These are phyloP conservation scores for Trichoderma citrinoviride DNA, from an alignment of 2,329 filamentous ascomycete species.

Conservation along the genomic window DNA sequence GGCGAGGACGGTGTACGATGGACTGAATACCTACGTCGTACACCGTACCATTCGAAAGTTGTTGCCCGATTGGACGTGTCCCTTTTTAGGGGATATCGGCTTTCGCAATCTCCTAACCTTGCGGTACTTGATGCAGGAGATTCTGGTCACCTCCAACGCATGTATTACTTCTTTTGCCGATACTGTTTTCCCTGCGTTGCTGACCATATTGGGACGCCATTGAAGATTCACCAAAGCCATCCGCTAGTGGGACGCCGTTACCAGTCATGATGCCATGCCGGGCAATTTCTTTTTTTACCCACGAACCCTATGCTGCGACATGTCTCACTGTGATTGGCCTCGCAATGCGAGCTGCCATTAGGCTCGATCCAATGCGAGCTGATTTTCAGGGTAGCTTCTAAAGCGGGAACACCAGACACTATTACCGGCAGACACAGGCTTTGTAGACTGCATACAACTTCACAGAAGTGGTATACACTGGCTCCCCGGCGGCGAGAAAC, in stretches of 20 bases:
- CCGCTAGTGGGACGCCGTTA: not conserved
- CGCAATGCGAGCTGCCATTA: not conserved
- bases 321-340: not conserved
- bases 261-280: not conserved
- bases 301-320: not conserved
- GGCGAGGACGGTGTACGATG: not conserved
- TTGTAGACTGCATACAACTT: not conserved
- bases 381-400: not conserved
- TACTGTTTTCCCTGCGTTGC: not conserved
- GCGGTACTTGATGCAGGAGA: not conserved
- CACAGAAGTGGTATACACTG: not conserved
- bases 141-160: not conserved
- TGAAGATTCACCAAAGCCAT: not conserved
- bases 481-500: not conserved
- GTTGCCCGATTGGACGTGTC: not conserved
- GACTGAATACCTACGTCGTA: no score
- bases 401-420: not conserved
- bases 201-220: not conserved
- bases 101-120: not conserved
- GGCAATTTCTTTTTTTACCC: not conserved
- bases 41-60: slow-evolving; percentile 4
- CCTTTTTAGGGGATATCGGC: not conserved
- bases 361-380: not conserved
- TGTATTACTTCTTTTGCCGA: not conserved
- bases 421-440: not conserved